These are phyloP conservation scores for Rhodotorula glutinis DNA, from an alignment of 1,284 basidiomycete species.

Conservation along the genomic window DNA sequence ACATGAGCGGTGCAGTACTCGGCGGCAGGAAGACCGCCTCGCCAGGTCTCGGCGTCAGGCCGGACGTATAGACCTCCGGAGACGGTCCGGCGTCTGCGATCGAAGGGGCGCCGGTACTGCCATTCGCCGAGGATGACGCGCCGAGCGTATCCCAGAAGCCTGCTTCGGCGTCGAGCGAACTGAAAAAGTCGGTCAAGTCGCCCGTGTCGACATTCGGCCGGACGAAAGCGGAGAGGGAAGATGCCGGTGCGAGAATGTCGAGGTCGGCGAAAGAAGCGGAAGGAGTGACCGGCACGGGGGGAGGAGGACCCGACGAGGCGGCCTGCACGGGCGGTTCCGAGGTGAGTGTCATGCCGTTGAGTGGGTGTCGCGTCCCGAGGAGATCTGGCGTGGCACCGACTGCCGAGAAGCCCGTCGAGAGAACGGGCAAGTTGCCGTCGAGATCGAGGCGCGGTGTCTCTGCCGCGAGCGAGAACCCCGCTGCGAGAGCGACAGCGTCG, in stretches of 20 bases:
- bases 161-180: constrained; percentile 19
- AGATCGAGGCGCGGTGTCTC: no score
- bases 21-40: neutral
- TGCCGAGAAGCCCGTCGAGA: no score
- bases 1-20: neutral
- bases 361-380: no score
- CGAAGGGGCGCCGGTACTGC: neutral
- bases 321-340: no score
- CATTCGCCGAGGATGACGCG: neutral
- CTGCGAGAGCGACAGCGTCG: no score
- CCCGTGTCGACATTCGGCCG: neutral
- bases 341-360: no score
- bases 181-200: constrained; percentile 24
- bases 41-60: neutral
- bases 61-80: neutral
- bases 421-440: no score
- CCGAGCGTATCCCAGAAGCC: constrained; percentile 20
- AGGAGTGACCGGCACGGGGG: neutral
- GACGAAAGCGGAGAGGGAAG: neutral
- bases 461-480: no score
- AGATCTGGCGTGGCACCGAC: no score
- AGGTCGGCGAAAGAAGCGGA: neutral
- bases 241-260: constrained; percentile 5
- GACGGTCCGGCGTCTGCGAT: neutral
- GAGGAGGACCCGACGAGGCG: no score